Percentiles rank a stretch among this genome's conserved stretches.
These are phyloP conservation scores for Cytospora mali DNA, from an alignment of 2,329 filamentous ascomycete genomes.

Conservation along the genomic window DNA sequence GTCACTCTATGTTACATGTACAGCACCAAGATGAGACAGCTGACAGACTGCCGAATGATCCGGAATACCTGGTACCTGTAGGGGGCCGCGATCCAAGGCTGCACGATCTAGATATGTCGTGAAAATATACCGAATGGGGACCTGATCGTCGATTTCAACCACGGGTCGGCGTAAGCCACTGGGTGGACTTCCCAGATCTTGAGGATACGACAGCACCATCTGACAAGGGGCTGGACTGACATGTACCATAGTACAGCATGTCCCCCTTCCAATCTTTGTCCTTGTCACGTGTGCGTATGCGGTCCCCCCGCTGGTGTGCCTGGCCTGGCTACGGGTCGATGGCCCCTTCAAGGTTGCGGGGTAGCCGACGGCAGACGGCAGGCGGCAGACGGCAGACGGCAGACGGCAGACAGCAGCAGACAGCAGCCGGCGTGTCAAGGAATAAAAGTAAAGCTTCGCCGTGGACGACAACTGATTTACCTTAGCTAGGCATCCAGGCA, in stretches of 20 bases:
- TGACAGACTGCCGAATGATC: neutral
- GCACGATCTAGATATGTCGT: constrained; percentile 2
- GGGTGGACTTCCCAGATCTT: neutral
- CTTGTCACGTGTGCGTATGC: neutral
- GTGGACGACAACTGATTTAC: too few species aligned
- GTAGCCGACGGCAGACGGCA: too few species aligned
- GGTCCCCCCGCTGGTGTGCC: too few species aligned
- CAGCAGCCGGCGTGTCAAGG: too few species aligned
- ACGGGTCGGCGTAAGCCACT: neutral
- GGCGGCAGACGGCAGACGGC: too few species aligned
- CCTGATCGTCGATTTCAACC: neutral
- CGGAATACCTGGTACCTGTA: neutral
- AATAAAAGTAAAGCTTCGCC: too few species aligned
- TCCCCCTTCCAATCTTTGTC: neutral
- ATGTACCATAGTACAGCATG: too few species aligned
- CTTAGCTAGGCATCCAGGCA: too few species aligned
- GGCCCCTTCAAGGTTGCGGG: too few species aligned
- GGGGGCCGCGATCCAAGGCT: neutral
- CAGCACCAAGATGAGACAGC: neutral
- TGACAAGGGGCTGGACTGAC: neutral
- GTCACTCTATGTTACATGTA: neutral
- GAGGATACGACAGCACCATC: neutral
- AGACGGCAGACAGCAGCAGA: too few species aligned
- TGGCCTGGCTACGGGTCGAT: too few species aligned
- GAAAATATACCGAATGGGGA: neutral